phyloP scores from a whole-genome alignment of 108 stramenopile species.

The Asterionellopsis glacialis region DNA sequence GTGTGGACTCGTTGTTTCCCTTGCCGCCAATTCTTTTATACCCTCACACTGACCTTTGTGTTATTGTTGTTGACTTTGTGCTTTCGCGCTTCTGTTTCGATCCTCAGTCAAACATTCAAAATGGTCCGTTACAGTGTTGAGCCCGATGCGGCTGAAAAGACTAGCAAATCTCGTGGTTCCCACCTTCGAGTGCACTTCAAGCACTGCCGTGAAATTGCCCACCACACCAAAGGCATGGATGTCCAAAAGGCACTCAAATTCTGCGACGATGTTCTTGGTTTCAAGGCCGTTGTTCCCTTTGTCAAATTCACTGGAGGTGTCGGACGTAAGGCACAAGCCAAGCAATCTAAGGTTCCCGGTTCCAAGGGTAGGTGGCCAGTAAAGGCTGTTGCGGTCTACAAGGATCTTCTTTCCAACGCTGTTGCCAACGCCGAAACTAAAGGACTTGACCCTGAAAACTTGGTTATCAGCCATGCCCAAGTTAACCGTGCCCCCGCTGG shows the following conservation, averaged over 20 bases:
- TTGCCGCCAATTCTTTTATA: too few relatives aligned
- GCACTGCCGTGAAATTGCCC: slow-evolving; percentile 96
- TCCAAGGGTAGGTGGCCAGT: slow-evolving; percentile 96
- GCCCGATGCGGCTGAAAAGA: slow-evolving; percentile 74
- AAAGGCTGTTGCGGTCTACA: slow-evolving; percentile 95
- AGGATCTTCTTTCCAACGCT: slow-evolving; percentile 93
- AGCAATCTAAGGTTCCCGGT: slow-evolving; percentile 89
- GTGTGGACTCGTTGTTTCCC: too few relatives aligned
- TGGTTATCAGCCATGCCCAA: slow-evolving; percentile 92
- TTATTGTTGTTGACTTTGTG: not conserved
- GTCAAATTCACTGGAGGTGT: slow-evolving; percentile 96
- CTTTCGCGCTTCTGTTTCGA: not conserved
- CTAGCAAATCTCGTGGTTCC: slow-evolving; percentile 91
- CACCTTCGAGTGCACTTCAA: slow-evolving; percentile 99
- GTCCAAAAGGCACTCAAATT: slow-evolving; percentile 83
- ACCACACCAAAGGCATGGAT: slow-evolving; percentile 94
- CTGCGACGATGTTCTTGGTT: slow-evolving; percentile 90
- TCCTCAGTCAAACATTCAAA: slow-evolving; percentile 13
- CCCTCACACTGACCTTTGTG: too few relatives aligned
- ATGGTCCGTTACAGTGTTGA: slow-evolving; percentile 85
- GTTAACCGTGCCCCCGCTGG: slow-evolving; percentile 95
- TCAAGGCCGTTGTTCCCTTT: slow-evolving; percentile 96
- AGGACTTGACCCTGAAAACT: slow-evolving; percentile 84
- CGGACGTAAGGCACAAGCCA: slow-evolving; percentile 94
- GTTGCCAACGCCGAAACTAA: slow-evolving; percentile 97